Percentiles rank a stretch among this genome's conserved stretches.
These are phyloP conservation scores for Podochytrium sp. DNA, from an alignment of 192 early-diverging fungal species.

Conservation along the genomic window DNA sequence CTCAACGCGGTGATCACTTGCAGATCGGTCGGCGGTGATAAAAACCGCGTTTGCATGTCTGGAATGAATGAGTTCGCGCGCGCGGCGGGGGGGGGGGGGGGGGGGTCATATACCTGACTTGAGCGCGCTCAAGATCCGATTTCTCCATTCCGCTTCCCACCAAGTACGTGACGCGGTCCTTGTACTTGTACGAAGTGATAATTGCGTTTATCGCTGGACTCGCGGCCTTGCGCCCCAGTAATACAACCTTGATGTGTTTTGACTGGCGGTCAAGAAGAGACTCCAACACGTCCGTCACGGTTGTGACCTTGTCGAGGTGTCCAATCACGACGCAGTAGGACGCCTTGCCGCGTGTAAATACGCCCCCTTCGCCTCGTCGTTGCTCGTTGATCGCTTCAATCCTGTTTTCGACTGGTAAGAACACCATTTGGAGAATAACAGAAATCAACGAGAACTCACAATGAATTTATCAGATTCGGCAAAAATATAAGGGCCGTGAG, in stretches of 20 bases:
- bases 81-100: neutral
- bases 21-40: constrained; percentile 51
- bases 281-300: too few relatives aligned
- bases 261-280: neutral
- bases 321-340: constrained; percentile 25
- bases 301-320: neutral
- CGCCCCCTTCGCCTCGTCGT: constrained; percentile 41
- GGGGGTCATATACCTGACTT: constrained; percentile 21
- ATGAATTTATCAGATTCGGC: too few relatives aligned
- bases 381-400: constrained; percentile 27
- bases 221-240: constrained; percentile 35
- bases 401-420: constrained; percentile 31
- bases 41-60: constrained; percentile 37
- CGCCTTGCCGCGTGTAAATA: constrained; percentile 21
- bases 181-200: constrained; percentile 30
- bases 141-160: constrained; percentile 42
- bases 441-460: constrained; percentile 49
- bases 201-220: constrained; percentile 29
- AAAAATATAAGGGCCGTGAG: constrained; percentile 62
- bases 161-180: constrained; percentile 41
- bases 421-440: constrained; percentile 22
- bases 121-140: constrained; percentile 43
- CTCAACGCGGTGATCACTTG: constrained; percentile 54
- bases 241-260: constrained; percentile 30
- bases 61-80: neutral